Conservation (phyloP, 768 basidiomycete species). For the Favolaschia claudopus region DNA sequence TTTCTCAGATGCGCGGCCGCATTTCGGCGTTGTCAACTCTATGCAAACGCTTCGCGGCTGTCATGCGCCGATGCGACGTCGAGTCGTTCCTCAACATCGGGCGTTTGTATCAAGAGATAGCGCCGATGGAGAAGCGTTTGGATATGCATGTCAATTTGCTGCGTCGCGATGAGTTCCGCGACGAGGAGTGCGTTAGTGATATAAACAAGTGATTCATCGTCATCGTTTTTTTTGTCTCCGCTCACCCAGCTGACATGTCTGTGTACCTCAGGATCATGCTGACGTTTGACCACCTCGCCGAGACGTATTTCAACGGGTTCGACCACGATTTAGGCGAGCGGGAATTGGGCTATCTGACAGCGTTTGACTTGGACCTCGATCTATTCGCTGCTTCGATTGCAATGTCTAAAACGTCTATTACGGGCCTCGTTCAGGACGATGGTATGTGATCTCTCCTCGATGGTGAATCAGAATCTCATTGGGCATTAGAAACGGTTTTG, state of each 20-base stretch:
- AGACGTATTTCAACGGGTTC: slow-evolving; percentile 83
- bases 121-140: slow-evolving; percentile 88
- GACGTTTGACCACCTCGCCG: slow-evolving; percentile 92
- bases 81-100: slow-evolving; percentile 89
- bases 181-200: slow-evolving; percentile 92
- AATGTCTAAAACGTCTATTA: slow-evolving; percentile 85
- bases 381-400: slow-evolving; percentile 93
- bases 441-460: slow-evolving; percentile 50
- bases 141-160: slow-evolving; percentile 91
- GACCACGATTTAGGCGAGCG: slow-evolving; percentile 91
- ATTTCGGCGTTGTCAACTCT: slow-evolving; percentile 81
- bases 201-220: slow-evolving; percentile 85
- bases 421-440: slow-evolving; percentile 76
- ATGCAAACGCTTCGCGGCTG: slow-evolving; percentile 89
- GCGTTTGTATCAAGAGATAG: slow-evolving; percentile 82
- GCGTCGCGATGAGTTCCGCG: slow-evolving; percentile 88
- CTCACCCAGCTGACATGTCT: neutral
- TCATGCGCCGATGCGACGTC: slow-evolving; percentile 82
- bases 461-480: neutral
- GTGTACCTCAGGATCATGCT: slow-evolving; percentile 75
- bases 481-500: slow-evolving; percentile 66
- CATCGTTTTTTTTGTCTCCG: neutral
- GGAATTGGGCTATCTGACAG: slow-evolving; percentile 81
- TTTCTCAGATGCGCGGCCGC: slow-evolving; percentile 83
- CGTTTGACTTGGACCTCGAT: slow-evolving; percentile 92